Percentiles rank a stretch among this genome's conserved stretches.
Conservation (phyloP, 2,329 filamentous ascomycete genomes). For the Penicillium olsonii region DNA sequence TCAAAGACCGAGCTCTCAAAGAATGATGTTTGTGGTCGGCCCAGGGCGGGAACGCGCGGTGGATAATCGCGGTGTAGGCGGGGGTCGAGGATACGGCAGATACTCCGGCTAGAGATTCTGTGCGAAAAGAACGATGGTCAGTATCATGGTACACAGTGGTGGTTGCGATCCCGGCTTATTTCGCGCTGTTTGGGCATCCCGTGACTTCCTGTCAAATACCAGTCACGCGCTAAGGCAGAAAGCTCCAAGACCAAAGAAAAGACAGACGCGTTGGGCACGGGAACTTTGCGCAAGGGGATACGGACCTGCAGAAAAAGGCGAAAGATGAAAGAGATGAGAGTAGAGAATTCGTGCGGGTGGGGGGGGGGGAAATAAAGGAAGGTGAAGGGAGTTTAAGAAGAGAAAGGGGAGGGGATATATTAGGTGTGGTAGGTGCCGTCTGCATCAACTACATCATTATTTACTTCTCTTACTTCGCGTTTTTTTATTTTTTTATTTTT, state of each 20-base stretch:
- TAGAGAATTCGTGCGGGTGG: neutral
- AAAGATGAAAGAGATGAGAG: neutral
- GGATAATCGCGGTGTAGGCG: slow-evolving; percentile 1
- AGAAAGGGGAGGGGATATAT: slow-evolving; percentile 12
- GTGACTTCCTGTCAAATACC: neutral
- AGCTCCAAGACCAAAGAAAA: neutral
- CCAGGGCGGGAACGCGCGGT: slow-evolving; percentile 16
- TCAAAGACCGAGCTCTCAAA: slow-evolving; percentile 1
- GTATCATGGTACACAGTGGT: slow-evolving; percentile 1
- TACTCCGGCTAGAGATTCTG: slow-evolving; percentile 8
- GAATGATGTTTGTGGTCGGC: slow-evolving; percentile 13
- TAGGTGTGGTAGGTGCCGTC: slow-evolving; percentile 31
- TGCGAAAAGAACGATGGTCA: slow-evolving; percentile 12
- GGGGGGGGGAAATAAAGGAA: slow-evolving; percentile 1
- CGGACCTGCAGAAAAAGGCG: neutral
- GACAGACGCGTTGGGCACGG: neutral
- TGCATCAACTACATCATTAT: slow-evolving; percentile 20
- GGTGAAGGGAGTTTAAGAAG: slow-evolving; percentile 4
- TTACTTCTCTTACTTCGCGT: slow-evolving; percentile 10
- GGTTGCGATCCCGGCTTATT: neutral
- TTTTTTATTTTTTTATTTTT: neutral
- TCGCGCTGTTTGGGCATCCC: neutral
- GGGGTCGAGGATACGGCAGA: neutral
- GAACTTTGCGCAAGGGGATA: neutral
- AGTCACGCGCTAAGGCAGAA: neutral